Evolutionary conservation across 352 stramenopile species (phyloP), one percentile per base, ranked within the genome.

Genomic region (Saprolegnia parasitica): DNA sequence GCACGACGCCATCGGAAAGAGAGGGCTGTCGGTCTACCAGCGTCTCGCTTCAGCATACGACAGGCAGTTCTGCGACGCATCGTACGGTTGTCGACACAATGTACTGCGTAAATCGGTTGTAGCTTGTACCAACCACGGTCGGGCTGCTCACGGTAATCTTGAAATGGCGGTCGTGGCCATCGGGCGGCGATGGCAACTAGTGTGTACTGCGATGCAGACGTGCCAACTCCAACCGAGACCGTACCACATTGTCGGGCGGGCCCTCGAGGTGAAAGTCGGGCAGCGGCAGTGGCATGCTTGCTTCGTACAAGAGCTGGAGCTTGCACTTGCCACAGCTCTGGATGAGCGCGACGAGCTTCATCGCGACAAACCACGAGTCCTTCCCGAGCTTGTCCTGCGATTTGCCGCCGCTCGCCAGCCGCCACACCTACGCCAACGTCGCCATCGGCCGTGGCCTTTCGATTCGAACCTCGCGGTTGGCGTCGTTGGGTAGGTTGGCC

Each of bases 301-400:
- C 83, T 0, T 82, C 83, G 76, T 95, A 92, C 24, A 95, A 74
- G 74, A 77, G 79, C 71, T 94, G 83, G 81, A 91, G 89, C 71
- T 92, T 83, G 54, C 85, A 93, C 65, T 90, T 91, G 15, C 83
- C 84, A 2, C 81, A 88, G 73, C 74, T 89, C 65, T 96, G 89
- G 39, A 93, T 88, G 16, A 96, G 75, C 54, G 87, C 84, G 10
- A 96, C 89, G 24, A 96, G 81, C 66, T 95, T 96, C 84, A 93
- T 94, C 11, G 89, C 88, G 29, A 96, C 81, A 65, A 96, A 93
- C 88, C 88, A 96, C 76, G 81, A 90, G 72, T 95, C 86, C 56
- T 93, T 93, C 70, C 90, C 90, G 13, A 96, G 73, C 62, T 89
- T 91, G 29, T 91, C 76, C 55, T 95, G 84, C 13, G 87, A 96